Conservation (phyloP, 2,329 filamentous ascomycete species). For the Fusarium algeriense region DNA sequence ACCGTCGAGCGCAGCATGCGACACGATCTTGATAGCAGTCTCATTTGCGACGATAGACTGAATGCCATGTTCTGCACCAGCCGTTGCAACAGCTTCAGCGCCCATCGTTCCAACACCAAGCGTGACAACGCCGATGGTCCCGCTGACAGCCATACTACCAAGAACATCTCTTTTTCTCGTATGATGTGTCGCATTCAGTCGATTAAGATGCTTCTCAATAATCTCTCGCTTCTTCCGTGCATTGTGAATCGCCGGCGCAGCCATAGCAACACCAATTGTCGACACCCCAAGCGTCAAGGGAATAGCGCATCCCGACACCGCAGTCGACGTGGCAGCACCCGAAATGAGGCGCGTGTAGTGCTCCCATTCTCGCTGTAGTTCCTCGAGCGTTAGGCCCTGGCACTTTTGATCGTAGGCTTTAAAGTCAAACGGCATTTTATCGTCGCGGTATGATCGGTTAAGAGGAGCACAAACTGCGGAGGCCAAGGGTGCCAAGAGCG, state of each 20-base stretch:
- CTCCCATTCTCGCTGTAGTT: conserved; percentile 57
- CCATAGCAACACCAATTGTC: conserved; percentile 54
- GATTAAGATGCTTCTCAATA: conserved; percentile 54
- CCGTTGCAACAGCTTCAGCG: conserved; percentile 52
- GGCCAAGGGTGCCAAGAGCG: conserved; percentile 11
- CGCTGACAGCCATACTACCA: conserved; percentile 54
- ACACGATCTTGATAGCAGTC: conserved; percentile 51
- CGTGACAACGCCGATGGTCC: conserved; percentile 53
- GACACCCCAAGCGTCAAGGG: conserved; percentile 56
- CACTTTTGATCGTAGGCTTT: conserved; percentile 56
- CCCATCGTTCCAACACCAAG: conserved; percentile 53
- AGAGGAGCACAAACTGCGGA: rapidly evolving
- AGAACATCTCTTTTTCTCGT: conserved; percentile 58
- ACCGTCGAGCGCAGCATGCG: conserved; percentile 54
- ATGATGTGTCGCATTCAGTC: conserved; percentile 51
- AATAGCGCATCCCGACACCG: conserved; percentile 54
- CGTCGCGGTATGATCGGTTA: neutral
- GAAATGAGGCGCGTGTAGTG: conserved; percentile 58
- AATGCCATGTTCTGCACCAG: conserved; percentile 53
- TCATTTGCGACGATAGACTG: conserved; percentile 49
- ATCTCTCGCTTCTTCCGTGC: conserved; percentile 58
- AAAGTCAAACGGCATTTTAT: conserved; percentile 56
- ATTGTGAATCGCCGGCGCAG: conserved; percentile 57
- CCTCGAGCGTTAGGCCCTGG: conserved; percentile 51
- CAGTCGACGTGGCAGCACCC: conserved; percentile 56